Base-by-base conservation (phyloP, 2,329 filamentous ascomycete genomes). In the Ceratocystis harringtonii region DNA sequence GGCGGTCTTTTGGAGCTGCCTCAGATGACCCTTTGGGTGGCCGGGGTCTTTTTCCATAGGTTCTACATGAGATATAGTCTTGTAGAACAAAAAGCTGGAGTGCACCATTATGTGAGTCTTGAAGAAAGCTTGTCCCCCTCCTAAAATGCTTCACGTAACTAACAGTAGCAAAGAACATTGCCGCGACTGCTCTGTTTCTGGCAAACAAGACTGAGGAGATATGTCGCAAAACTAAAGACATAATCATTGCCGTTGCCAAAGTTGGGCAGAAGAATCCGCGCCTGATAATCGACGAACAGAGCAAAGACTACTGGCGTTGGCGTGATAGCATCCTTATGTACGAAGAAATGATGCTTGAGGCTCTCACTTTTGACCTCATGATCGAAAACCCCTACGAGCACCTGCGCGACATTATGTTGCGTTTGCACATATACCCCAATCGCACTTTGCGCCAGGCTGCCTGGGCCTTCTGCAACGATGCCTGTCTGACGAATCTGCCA, bases 301-400 rank as follows among this genome's bases (percentile, higher is more conserved):
- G 89, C 70, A 97, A 96, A 72, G 94, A 99, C 73, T 99, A 94
- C 74, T 99, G 94, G 94, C 85, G 89, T 72, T 99, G 94, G 94
- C 84, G 91, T 68, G 94, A 99, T 73, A 94, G 88, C 67, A 95
- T 99, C 66, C 78, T 97, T 15, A 87, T 88, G 69, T 90, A 95
- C 72, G 94, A 99, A 76, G 94, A 97, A 73, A 79, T 92, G 55
- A 88, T 99, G 78, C 81, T 99, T 17, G 94, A 97, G 74, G 85
- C 85, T 58, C 80, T 99, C 19, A 97, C 92, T 68, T 99, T 99
- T 74, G 94, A 99, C 73, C 80, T 99, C 58, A 90, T 92, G 75
- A 80, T 96, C 32, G 89, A 95, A 70, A 89, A 91, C 68, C 92
- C 94, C 0, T 94, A 97, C 74, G 85, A 87, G 67, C 84, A 87